Evolutionary conservation across 1,139 yeast species (phyloP).

Genomic region (Candida smagusa): DNA sequence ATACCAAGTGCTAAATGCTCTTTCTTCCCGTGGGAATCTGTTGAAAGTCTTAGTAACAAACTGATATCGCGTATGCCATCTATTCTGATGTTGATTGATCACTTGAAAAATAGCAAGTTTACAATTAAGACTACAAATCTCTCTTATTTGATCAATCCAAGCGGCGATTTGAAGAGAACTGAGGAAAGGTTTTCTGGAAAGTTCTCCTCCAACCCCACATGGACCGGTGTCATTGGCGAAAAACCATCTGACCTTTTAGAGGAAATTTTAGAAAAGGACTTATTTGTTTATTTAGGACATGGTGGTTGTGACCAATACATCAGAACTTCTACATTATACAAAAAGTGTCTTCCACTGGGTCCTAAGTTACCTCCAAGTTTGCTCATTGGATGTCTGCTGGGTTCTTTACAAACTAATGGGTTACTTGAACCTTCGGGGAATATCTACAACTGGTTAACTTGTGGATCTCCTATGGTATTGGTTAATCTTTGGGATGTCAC

Average conservation of each 20-base stretch:
- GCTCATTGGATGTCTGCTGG: slow-evolving; percentile 91
- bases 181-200: slow-evolving; percentile 54
- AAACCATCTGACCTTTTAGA: slow-evolving; percentile 52
- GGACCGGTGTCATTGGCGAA: slow-evolving; percentile 55
- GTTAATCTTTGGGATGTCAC: slow-evolving; percentile 97
- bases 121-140: slow-evolving; percentile 22
- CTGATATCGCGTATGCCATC: slow-evolving; percentile 82
- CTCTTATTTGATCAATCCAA: slow-evolving; percentile 74
- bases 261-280: slow-evolving; percentile 35
- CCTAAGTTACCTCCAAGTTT: slow-evolving; percentile 61
- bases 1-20: slow-evolving; percentile 65
- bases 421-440: slow-evolving; percentile 74
- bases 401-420: slow-evolving; percentile 59
- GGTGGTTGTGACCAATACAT: slow-evolving; percentile 92
- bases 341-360: slow-evolving; percentile 16
- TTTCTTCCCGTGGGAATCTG: slow-evolving; percentile 85
- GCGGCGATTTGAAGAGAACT: slow-evolving; percentile 69
- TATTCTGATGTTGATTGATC: slow-evolving; percentile 41
- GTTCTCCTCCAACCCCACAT: slow-evolving; percentile 37
- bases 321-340: slow-evolving; percentile 31
- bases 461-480: slow-evolving; percentile 79
- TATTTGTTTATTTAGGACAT: slow-evolving; percentile 87
- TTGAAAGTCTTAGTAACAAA: slow-evolving; percentile 48
- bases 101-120: slow-evolving; percentile 24
- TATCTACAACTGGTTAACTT: slow-evolving; percentile 67